Evolutionary conservation across 2,329 filamentous ascomycete species (phyloP), one percentile per base, ranked within the genome.

Genomic region (Verticillium alfalfae): DNA sequence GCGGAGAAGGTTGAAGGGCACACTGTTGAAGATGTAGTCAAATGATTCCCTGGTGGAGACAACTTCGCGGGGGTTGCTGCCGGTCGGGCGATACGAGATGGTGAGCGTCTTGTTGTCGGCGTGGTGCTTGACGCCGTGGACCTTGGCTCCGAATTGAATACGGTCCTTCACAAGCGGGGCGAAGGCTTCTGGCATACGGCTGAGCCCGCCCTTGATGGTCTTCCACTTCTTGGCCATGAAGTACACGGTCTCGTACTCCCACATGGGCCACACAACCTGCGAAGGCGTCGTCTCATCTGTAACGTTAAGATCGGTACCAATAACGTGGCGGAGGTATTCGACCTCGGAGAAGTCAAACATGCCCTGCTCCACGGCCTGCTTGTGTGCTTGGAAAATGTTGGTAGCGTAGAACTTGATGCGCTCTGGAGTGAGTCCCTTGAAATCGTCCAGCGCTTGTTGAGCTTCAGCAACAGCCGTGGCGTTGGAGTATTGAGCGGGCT

Each of bases 11-110:
- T 74, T 77, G 56, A 77, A 71, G 0, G 75, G 75, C 0, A 72
- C 71, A 8, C 72, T 72, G 66, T 75, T 75, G 52, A 77, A 70
- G 1, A 74, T 67, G 61, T 76, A 76, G 60, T 77, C 75, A 38
- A 75, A 77, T 1, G 68, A 66, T n/a, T 73, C 70, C 4, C 67
- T 66, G 0, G 66, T 69, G 6, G 67, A 61, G n/a, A 70, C 56
- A 41, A 66, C 61, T 4, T 68, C 60, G 37, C 63, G 67, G 2
- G 67, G 70, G 8, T 69, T 59, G 22, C 61, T 58, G 26, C 70
- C 70, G 2, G 64, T 66, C 0, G 63, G 64, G 0, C 62, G 61
- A 66, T 68, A 67, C 0, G 60, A 63, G 0, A 72, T 66, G 22
- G 67, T 13, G 34, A 69, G 56, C 8, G 63, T 65, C n/a, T 67